A percentile compares a stretch with the other conserved stretches of the same genome.
Conservation (phyloP, 768 basidiomycete species). For the Arthromyces matolae region DNA sequence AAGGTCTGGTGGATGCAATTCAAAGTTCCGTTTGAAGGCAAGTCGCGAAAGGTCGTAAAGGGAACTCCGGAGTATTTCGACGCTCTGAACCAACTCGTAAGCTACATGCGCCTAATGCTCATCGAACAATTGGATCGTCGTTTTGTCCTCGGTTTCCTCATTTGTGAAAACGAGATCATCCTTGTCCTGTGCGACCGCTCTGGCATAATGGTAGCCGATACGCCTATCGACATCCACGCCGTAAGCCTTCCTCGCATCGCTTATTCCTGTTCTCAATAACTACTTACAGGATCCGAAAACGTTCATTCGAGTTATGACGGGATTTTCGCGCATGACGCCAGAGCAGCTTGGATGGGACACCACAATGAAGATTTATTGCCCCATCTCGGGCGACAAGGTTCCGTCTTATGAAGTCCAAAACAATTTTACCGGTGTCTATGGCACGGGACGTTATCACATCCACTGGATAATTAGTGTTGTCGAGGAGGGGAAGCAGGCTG, state of each 20-base stretch:
- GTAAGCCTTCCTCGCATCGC: background rate
- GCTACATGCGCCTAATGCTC: constrained; percentile 13
- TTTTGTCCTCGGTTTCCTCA: constrained; percentile 5
- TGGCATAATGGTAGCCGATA: constrained; percentile 8
- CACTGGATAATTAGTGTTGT: background rate
- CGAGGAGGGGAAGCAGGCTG: background rate
- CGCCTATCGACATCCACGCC: constrained; percentile 8
- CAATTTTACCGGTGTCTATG: background rate
- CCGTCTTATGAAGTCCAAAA: background rate
- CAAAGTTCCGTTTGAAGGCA: background rate
- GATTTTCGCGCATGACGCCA: background rate
- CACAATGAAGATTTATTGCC: constrained; percentile 5
- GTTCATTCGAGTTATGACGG: constrained; percentile 2
- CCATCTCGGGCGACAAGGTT: background rate
- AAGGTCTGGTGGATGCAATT: background rate
- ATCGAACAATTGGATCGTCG: constrained; percentile 12
- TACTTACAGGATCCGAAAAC: background rate
- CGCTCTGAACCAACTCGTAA: constrained; percentile 1
- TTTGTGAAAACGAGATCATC: constrained; percentile 4
- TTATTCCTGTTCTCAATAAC: background rate
- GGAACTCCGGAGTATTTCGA: too few species aligned
- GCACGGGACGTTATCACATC: background rate
- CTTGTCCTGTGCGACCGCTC: constrained; percentile 9
- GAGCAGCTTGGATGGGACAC: constrained; percentile 9
- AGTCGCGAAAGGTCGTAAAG: background rate